Evolutionary conservation across 805 yeast species (phyloP).

Genomic region (Komagataella pastoris): DNA sequence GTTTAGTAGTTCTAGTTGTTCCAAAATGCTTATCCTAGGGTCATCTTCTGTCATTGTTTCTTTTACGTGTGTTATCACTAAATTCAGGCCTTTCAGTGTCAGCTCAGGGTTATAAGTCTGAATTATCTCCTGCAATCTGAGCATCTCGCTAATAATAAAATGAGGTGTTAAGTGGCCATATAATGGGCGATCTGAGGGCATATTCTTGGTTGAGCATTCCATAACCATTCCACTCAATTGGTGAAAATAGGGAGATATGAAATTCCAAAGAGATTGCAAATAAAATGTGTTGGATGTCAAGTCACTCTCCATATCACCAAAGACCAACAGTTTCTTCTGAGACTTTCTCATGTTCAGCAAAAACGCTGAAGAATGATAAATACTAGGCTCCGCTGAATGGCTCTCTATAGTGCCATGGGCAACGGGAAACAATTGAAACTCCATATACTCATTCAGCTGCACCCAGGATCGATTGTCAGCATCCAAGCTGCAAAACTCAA

Average conservation of each 20-base stretch:
- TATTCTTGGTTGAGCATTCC: slow-evolving; percentile 59
- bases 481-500: slow-evolving; percentile 8
- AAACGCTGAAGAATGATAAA: slow-evolving; percentile 45
- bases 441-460: slow-evolving; percentile 20
- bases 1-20: slow-evolving; percentile 31
- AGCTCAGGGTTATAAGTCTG: slow-evolving; percentile 10
- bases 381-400: not conserved
- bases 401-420: slow-evolving; percentile 19
- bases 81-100: slow-evolving; percentile 28
- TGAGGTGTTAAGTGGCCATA: slow-evolving; percentile 78
- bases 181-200: slow-evolving; percentile 30
- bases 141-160: slow-evolving; percentile 45
- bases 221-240: slow-evolving; percentile 44
- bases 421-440: slow-evolving; percentile 25
- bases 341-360: slow-evolving; percentile 27
- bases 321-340: slow-evolving; percentile 34
- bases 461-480: slow-evolving; percentile 9
- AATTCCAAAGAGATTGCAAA: slow-evolving; percentile 40
- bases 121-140: slow-evolving; percentile 9
- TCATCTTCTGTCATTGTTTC: slow-evolving; percentile 26
- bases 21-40: slow-evolving; percentile 43
- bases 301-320: slow-evolving; percentile 83
- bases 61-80: slow-evolving; percentile 42
- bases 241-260: slow-evolving; percentile 32
- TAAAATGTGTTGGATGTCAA: slow-evolving; percentile 22